Base-by-base conservation (phyloP, 176 grass and related monocot species). In the Phoenix dactylifera region DNA sequence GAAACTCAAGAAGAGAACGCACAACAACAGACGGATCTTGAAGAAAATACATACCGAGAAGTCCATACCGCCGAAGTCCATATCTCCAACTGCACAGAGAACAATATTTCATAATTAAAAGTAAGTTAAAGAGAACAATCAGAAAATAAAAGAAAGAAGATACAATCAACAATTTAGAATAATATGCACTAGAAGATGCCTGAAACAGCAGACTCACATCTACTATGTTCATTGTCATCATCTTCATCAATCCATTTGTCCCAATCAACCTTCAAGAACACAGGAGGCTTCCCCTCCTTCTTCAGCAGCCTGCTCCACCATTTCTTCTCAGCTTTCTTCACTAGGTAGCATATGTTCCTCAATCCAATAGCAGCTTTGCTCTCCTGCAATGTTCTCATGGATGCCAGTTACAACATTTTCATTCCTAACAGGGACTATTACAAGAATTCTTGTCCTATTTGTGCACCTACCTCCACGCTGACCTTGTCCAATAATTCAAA, bases 231-330 rank as follows among this genome's bases (percentile, higher is more conserved):
- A 26, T 85, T 86, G 22, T 97, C 93, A 54, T 72, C 70, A 24
- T 97, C 93, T 78, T 97, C 93, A 52, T 97, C 81, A 28, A 91
- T 70, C 93, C 93, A 97, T 79, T 97, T 97, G 66, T 97, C 81
- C 93, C 87, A 97, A 68, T 97, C 87, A 55, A 92, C 93, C 76
- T 86, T 97, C 54, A 91, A 62, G 68, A 85, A 97, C 17, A 85
- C 78, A 71, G 84, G 91, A 32, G 80, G 28, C 52, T 72, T 84
- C 61, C 81, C 87, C 54, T 73, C 72, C 70, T 85, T 73, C 79
- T 85, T 91, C 61, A 85, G 72, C 58, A 97, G 66, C 61, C 84
- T 84, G 22, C 77, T 75, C 93, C 87, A 97, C 87, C 84, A 91
- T 18, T 80, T 85, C 58, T 58, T 76, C 69, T 97, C 76, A 14